These are phyloP conservation scores for Neurospora sp. DNA, from an alignment of 495 filamentous ascomycete species.

Conservation along the genomic window DNA sequence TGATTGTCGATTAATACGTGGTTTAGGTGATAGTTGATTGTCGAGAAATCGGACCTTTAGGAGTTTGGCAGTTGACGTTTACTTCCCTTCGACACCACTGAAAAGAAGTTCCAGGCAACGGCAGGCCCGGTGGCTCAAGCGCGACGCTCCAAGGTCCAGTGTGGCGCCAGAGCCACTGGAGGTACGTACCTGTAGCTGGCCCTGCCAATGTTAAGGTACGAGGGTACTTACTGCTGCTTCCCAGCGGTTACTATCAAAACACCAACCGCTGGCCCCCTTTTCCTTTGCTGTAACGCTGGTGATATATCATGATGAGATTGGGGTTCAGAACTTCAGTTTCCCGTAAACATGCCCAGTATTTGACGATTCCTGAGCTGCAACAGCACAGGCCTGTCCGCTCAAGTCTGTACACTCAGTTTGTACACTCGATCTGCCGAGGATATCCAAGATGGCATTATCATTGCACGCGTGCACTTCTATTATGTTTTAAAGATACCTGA, in stretches of 20 bases:
- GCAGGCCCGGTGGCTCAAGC: background rate
- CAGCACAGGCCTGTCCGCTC: background rate
- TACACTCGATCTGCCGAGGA: background rate
- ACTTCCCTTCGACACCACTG: background rate
- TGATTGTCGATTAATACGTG: slow-evolving; percentile 21
- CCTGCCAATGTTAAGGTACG: too few relatives aligned
- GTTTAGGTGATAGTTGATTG: background rate
- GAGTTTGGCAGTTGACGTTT: background rate
- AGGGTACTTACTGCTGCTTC: background rate
- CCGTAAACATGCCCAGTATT: background rate
- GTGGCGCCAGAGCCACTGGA: background rate
- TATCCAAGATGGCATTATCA: background rate
- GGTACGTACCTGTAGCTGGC: background rate
- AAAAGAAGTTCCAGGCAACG: background rate
- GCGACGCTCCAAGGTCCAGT: background rate
- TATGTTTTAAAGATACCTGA: background rate
- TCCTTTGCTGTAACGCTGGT: background rate
- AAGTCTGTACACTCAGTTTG: background rate
- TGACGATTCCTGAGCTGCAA: background rate
- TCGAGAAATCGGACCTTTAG: too few relatives aligned
- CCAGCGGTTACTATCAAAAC: background rate
- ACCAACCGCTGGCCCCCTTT: background rate
- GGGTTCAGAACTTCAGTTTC: too few relatives aligned
- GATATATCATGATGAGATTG: background rate
- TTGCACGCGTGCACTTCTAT: background rate